These are phyloP conservation scores for Naganishia friedmannii DNA, from an alignment of 768 basidiomycete species.

Conservation along the genomic window DNA sequence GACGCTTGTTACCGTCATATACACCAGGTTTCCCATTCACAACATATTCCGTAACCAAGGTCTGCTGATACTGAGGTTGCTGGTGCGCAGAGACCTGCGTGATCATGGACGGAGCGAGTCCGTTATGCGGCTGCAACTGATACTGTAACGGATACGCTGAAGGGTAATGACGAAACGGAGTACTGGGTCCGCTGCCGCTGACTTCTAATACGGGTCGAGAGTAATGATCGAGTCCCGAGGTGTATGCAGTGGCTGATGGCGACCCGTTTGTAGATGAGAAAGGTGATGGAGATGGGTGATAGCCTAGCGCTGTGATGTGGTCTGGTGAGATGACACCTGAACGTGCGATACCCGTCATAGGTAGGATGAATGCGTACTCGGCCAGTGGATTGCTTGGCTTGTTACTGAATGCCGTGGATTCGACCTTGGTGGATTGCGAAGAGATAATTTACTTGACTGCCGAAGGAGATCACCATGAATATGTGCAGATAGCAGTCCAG, in stretches of 20 bases:
- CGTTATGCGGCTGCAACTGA: not conserved
- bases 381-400: not conserved
- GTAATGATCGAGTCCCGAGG: not conserved
- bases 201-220: not conserved
- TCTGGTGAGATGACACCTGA: conserved; percentile 24
- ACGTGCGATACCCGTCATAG: conserved; percentile 14
- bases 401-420: not conserved
- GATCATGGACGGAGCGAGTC: not conserved
- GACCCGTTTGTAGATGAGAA: conserved; percentile 7
- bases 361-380: not conserved
- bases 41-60: conserved; percentile 20
- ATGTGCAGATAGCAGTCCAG: not conserved
- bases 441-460: not conserved
- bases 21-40: conserved; percentile 20
- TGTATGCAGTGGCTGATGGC: not conserved
- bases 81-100: not conserved
- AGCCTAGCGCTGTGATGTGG: conserved; percentile 3
- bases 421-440: not conserved
- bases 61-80: conserved; percentile 25
- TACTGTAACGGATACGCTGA: not conserved
- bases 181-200: conserved; percentile 6
- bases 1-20: conserved; percentile 6
- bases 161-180: not conserved
- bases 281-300: conserved; percentile 12
- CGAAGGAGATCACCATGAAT: not conserved